Percentiles rank a stretch among this genome's conserved stretches.
Conservation (phyloP, 495 filamentous ascomycete genomes). For the Entonaema liquescens region DNA sequence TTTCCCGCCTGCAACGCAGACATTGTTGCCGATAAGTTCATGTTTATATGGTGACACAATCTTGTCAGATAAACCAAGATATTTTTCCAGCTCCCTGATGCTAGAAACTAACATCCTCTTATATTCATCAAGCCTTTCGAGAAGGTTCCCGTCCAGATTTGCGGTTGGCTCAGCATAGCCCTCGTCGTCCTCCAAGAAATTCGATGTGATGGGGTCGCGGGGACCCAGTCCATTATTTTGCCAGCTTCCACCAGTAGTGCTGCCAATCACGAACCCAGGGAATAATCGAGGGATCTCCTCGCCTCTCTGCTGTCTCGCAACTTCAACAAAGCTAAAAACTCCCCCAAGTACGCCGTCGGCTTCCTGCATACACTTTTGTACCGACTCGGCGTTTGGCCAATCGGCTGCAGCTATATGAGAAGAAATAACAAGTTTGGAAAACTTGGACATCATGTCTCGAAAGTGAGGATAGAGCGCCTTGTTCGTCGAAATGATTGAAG, state of each 20-base stretch:
- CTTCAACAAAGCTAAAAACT: constrained; percentile 94
- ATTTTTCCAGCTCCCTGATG: constrained; percentile 86
- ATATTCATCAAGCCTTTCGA: constrained; percentile 86
- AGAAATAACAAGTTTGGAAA: constrained; percentile 96
- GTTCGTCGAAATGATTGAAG: constrained; percentile 98
- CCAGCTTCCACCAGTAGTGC: constrained; percentile 86
- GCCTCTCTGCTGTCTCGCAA: constrained; percentile 88
- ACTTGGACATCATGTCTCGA: constrained; percentile 99
- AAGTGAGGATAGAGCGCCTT: constrained; percentile 97
- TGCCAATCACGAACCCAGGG: constrained; percentile 90
- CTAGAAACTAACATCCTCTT: constrained; percentile 80
- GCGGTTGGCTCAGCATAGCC: constrained; percentile 75
- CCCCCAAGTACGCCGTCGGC: constrained; percentile 93
- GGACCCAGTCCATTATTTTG: constrained; percentile 83
- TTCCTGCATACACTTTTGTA: constrained; percentile 92
- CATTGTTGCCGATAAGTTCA: constrained; percentile 73
- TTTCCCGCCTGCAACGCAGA: constrained; percentile 76
- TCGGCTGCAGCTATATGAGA: constrained; percentile 98
- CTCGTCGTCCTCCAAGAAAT: constrained; percentile 88
- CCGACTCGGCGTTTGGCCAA: constrained; percentile 86
- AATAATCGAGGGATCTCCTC: constrained; percentile 88
- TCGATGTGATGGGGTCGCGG: constrained; percentile 72
- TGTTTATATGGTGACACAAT: constrained; percentile 76
- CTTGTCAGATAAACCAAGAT: constrained; percentile 77
- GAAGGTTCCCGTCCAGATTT: constrained; percentile 73